Conservation (phyloP, 2,329 filamentous ascomycete species). For the Malbranchea cinnamomea region DNA sequence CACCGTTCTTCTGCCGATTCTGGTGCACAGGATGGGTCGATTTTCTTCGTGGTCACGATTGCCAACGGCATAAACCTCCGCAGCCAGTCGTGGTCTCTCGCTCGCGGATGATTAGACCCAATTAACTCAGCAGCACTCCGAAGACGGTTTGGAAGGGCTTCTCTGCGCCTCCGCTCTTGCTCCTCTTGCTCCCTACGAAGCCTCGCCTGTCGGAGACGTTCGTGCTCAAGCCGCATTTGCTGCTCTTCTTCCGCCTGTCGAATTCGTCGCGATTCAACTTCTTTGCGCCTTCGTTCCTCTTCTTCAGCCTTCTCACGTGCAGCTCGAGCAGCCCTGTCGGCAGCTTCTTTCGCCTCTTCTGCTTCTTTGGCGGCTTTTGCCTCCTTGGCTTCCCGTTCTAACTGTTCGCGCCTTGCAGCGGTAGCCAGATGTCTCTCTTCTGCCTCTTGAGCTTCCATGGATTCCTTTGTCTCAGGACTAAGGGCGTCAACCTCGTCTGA, state of each 20-base stretch:
- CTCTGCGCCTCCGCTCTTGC: constrained; percentile 30
- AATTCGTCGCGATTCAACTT: constrained; percentile 26
- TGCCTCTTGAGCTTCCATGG: constrained; percentile 10
- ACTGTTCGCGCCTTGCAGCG: constrained; percentile 10
- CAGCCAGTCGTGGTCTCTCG: constrained; percentile 29
- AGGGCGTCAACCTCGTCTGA: not conserved
- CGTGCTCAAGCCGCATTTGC: constrained; percentile 27
- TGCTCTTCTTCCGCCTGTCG: constrained; percentile 34
- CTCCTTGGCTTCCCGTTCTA: constrained; percentile 8
- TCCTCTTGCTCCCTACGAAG: constrained; percentile 30
- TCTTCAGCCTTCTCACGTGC: constrained; percentile 27
- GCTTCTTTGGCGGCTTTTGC: constrained; percentile 18
- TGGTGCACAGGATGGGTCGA: constrained; percentile 24
- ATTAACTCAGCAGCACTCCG: constrained; percentile 30
- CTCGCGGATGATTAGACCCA: constrained; percentile 27
- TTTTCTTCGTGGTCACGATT: constrained; percentile 28
- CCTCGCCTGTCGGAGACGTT: constrained; percentile 28
- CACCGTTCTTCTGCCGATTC: constrained; percentile 30
- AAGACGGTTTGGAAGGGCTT: constrained; percentile 31
- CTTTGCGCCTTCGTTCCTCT: constrained; percentile 21
- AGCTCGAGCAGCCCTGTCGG: constrained; percentile 20
- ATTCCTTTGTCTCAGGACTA: constrained; percentile 3
- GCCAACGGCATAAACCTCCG: constrained; percentile 32
- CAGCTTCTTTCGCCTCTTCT: constrained; percentile 12
- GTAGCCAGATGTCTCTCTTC: constrained; percentile 7